These are phyloP conservation scores for Xerocomus brunneocitrinus DNA, from an alignment of 768 basidiomycete species.

Conservation along the genomic window DNA sequence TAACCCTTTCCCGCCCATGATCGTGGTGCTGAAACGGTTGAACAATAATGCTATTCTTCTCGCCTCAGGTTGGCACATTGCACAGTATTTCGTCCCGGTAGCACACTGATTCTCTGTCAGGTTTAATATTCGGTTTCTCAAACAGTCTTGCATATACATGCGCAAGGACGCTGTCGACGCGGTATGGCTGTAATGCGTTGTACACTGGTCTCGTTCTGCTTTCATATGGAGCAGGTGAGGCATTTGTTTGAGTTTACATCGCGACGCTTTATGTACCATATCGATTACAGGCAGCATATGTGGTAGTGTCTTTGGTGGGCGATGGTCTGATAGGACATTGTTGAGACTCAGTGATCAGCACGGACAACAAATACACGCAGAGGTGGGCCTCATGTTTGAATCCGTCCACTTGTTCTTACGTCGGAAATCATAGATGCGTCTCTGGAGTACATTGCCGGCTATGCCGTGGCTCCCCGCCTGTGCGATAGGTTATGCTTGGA, in stretches of 20 bases:
- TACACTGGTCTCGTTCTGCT: conserved; percentile 75
- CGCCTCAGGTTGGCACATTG: conserved; percentile 22
- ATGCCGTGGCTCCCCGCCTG: conserved; percentile 52
- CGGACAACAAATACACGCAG: too few species aligned
- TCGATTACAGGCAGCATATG: conserved; percentile 37
- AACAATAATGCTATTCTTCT: conserved; percentile 65
- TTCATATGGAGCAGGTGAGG: conserved; percentile 62
- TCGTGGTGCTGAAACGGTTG: conserved; percentile 49
- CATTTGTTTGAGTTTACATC: background rate
- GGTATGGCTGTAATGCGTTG: conserved; percentile 67
- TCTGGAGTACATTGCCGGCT: conserved; percentile 57
- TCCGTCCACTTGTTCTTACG: too few species aligned
- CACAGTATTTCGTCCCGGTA: background rate
- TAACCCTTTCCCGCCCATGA: conserved; percentile 64
- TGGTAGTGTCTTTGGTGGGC: conserved; percentile 54
- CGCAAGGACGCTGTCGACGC: conserved; percentile 59
- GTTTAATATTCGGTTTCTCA: conserved; percentile 63
- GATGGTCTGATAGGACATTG: conserved; percentile 45
- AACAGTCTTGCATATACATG: conserved; percentile 73
- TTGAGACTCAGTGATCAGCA: too few species aligned
- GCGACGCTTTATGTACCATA: background rate
- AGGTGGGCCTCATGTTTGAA: too few species aligned
- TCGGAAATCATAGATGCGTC: conserved; percentile 38
- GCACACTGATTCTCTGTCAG: conserved; percentile 30
- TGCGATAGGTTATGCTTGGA: conserved; percentile 74